Evolutionary conservation across 2,329 filamentous ascomycete species (phyloP), one percentile per base, ranked within the genome.

Genomic region (Exophiala lecanii-corni): DNA sequence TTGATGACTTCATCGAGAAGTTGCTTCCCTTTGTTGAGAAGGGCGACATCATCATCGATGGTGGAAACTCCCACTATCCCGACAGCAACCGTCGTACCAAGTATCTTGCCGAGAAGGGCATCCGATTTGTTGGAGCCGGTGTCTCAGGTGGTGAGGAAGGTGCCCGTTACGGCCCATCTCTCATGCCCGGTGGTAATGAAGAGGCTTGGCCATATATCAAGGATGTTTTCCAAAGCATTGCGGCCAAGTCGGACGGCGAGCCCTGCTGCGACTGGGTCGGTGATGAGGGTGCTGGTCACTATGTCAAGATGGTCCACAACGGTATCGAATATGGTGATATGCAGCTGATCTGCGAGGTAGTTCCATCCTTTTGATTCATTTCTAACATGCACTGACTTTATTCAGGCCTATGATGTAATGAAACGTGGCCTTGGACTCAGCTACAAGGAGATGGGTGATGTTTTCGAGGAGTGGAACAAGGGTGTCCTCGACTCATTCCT

Each of bases 231-330:
- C 92, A 98, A 77, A 81, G 81, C 75, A 95, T 98, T 67, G 80
- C 92, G 54, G 92, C 92, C 70, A 97, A 98, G 82, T 94, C 86
- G 70, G 91, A 96, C 63, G 84, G 83, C 62, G 92, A 98, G 79
- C 75, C 92, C 56, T 98, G 92, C 82, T 98, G 92, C 67, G 92
- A 98, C 73, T 98, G 92, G 92, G 92, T 98, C 62, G 92, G 92
- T 75, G 92, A 97, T 73, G 89, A 97, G 72, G 92, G 92, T 81
- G 87, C 92, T 73, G 92, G 92, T 61, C 92, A 98, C 83, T 98
- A 96, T 79, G 91, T 98, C 78, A 98, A 98, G 86, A 98, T 98
- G 92, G 92, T 98, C 54, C 92, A 98, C 84, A 98, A 98, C 75
- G 92, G 92, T 80, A 98, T 98, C 62, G 92, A 98, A 76, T 98